Percentiles rank a stretch among this genome's conserved stretches.
Evolutionary conservation across 2,329 filamentous ascomycete genomes (phyloP).

Genomic region (Laburnicola sp.): DNA sequence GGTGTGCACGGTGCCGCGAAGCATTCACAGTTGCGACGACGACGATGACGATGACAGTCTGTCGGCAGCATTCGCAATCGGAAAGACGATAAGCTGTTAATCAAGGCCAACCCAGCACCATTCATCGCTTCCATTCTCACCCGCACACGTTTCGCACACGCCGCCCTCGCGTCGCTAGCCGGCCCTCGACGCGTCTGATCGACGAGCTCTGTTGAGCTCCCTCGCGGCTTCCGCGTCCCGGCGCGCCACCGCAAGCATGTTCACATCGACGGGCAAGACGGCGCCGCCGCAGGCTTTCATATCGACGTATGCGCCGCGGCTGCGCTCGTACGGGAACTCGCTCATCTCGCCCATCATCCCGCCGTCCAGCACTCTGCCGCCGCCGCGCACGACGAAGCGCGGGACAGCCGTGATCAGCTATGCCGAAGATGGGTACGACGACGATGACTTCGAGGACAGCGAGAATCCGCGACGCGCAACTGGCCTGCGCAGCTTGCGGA

Average conservation of each 20-base stretch:
- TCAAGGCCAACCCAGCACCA: conserved; percentile 6
- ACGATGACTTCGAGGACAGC: conserved; percentile 74
- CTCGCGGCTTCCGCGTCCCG: conserved; percentile 23
- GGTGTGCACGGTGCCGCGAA: too few relatives aligned
- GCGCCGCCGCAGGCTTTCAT: conserved; percentile 81
- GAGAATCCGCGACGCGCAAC: conserved; percentile 73
- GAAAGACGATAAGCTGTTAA: conserved; percentile 10
- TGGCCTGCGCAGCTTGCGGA: conserved; percentile 78
- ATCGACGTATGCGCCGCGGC: conserved; percentile 85
- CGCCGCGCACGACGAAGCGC: conserved; percentile 89
- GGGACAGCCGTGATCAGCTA: conserved; percentile 98
- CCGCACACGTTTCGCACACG: not conserved
- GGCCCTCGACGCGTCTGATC: conserved; percentile 36
- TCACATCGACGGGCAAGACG: conserved; percentile 45
- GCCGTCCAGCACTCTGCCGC: conserved; percentile 66
- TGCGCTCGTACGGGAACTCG: conserved; percentile 89
- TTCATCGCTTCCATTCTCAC: not conserved
- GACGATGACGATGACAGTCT: too few relatives aligned
- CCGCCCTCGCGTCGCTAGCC: not conserved
- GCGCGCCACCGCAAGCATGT: conserved; percentile 41
- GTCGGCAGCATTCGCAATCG: conserved; percentile 12
- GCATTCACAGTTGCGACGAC: too few relatives aligned
- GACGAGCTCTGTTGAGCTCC: conserved; percentile 37
- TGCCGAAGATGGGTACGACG: conserved; percentile 92
- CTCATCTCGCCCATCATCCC: conserved; percentile 83